Evolutionary conservation across 139 green algal species (phyloP), one percentile per base, ranked within the genome.

Genomic region (Picochlorum sp.): DNA sequence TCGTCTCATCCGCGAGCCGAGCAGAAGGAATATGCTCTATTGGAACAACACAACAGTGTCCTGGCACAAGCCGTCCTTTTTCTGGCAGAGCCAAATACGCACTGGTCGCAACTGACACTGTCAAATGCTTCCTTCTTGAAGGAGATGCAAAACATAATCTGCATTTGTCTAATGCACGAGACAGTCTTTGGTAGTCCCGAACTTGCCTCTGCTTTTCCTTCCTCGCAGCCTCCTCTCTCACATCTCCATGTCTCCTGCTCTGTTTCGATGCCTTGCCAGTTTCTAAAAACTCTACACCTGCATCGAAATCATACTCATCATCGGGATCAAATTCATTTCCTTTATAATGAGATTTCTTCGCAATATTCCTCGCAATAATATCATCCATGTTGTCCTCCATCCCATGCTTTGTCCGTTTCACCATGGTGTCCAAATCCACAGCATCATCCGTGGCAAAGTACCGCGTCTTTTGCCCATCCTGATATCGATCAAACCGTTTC

Each of bases 281-380:
- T 15, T 79, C 72, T 49, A 66, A 81, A 70, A 86, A 60, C 21
- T 95, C 86, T 49, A 97, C 66, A 1, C 92, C 90, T 4, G 67
- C 84, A 58, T 98, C 92, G 52, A 87, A 66, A 67, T 98, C 92
- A 76, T 98, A 98, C 78, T 98, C 92, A 26, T 81, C 90, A 62
- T 98, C 92, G 56, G 81, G 85, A 18, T 77, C 65, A 14, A 69
- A 20, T 34, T 77, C 65, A 11, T 23, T 49, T 20, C 50, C 34
- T 59, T 77, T 77, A 52, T 60, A 77, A 16, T 58, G 56, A 44
- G 62, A 49, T 4, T 63, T 71, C 16, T 57, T 58, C 37, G 74
- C 52, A 51, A 97, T 93, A 77, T 88, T 92, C 41, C 59, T 54
- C 1, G 88, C 88, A 52, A 96, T 57, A 21, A 80, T 71, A 18